Conservation (phyloP, 768 basidiomycete genomes). For the Tulasnella sp. region DNA sequence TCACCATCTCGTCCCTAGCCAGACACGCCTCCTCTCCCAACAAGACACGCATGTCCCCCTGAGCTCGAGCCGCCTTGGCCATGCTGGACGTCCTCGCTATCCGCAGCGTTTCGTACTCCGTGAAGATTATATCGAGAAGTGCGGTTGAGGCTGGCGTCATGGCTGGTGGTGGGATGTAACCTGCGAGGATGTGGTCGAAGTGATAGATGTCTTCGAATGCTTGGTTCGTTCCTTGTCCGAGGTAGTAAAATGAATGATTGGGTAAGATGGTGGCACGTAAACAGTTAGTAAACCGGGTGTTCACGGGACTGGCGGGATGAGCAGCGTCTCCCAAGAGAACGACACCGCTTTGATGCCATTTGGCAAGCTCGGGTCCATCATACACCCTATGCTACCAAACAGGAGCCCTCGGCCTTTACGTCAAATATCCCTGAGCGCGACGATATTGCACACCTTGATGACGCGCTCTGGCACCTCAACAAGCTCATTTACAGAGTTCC, state of each 20-base stretch:
- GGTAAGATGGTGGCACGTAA: too few relatives aligned
- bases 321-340: constrained; percentile 37
- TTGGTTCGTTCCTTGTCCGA: constrained; percentile 40
- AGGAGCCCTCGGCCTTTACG: background rate
- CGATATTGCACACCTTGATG: constrained; percentile 23
- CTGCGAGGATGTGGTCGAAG: constrained; percentile 27
- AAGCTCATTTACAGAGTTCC: constrained; percentile 21
- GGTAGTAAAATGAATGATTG: constrained; percentile 26
- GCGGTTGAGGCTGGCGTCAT: constrained; percentile 22
- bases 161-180: constrained; percentile 25
- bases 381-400: constrained; percentile 32
- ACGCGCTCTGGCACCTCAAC: constrained; percentile 22
- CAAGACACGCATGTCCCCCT: constrained; percentile 30
- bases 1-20: constrained; percentile 27
- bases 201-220: constrained; percentile 35
- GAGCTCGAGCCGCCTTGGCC: constrained; percentile 28
- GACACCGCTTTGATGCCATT: constrained; percentile 30
- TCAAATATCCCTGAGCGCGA: background rate
- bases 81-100: constrained; percentile 30
- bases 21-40: constrained; percentile 26
- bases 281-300: background rate
- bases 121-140: constrained; percentile 26
- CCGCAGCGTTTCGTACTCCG: constrained; percentile 29
- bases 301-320: constrained; percentile 36
- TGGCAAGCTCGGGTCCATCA: constrained; percentile 33